phyloP scores from a whole-genome alignment of 192 early-diverging fungal genomes.

The Backusella sp. region DNA sequence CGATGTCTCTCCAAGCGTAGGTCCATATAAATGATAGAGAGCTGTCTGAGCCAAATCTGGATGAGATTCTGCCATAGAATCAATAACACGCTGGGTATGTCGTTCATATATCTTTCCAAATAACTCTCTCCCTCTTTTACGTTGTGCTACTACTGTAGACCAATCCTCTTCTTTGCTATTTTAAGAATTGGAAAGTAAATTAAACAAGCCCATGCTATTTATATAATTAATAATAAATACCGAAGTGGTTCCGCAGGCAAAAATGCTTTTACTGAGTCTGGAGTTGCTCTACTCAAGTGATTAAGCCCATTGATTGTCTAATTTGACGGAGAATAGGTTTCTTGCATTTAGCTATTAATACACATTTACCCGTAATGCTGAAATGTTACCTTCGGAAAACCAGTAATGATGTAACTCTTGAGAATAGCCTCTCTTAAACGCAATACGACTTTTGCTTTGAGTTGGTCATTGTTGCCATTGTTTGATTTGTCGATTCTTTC shows the following conservation, averaged over 20 bases:
- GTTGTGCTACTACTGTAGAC: slow-evolving; percentile 10
- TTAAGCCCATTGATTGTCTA: slow-evolving; percentile 30
- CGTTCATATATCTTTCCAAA: slow-evolving; percentile 26
- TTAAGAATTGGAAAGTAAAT: not conserved
- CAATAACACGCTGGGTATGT: slow-evolving; percentile 18
- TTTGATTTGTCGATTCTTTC: not conserved
- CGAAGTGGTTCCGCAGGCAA: slow-evolving; percentile 12
- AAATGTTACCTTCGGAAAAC: slow-evolving; percentile 29
- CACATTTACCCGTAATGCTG: not conserved
- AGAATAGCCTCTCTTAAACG: slow-evolving; percentile 22
- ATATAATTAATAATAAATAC: not conserved
- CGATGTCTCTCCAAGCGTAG: slow-evolving; percentile 13
- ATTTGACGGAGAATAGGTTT: not conserved
- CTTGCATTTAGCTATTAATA: not conserved
- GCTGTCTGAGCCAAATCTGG: slow-evolving; percentile 31
- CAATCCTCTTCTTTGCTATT: slow-evolving; percentile 20
- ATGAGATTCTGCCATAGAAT: slow-evolving; percentile 6
- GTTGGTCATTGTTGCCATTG: not conserved
- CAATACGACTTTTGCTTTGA: slow-evolving; percentile 3
- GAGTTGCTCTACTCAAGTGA: slow-evolving; percentile 10
- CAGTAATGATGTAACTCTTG: slow-evolving; percentile 15
- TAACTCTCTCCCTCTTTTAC: slow-evolving; percentile 18
- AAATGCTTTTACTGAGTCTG: not conserved
- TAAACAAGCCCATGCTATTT: not conserved
- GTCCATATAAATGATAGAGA: slow-evolving; percentile 28